Conservation (phyloP, 495 filamentous ascomycete genomes). For the Daldinia loculata region DNA sequence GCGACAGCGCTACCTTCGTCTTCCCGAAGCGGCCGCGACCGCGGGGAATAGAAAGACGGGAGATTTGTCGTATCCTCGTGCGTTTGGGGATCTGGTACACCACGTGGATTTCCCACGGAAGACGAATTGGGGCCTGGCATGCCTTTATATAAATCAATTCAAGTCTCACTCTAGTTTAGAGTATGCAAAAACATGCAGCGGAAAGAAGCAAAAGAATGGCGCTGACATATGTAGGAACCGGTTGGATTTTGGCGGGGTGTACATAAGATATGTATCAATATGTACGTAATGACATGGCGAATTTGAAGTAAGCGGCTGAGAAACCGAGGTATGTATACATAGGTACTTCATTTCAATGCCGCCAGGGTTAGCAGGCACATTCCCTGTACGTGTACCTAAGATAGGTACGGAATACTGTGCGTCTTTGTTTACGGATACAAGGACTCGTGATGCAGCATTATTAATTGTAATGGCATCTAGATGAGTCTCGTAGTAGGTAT, state of each 20-base stretch:
- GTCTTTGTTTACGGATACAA: too few species aligned
- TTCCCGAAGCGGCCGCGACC: slow-evolving; percentile 39
- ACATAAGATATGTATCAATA: neutral
- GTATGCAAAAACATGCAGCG: neutral
- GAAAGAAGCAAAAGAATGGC: slow-evolving; percentile 9
- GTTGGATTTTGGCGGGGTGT: neutral
- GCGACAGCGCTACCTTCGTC: slow-evolving; percentile 22
- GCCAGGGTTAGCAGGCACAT: too few species aligned
- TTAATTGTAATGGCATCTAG: too few species aligned
- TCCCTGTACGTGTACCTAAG: too few species aligned
- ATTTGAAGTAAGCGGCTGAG: neutral
- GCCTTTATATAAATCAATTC: slow-evolving; percentile 13
- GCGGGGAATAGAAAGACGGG: slow-evolving; percentile 61
- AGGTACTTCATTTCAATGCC: too few species aligned
- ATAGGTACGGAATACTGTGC: too few species aligned
- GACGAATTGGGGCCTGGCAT: slow-evolving; percentile 27
- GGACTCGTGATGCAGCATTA: too few species aligned
- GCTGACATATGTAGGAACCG: neutral
- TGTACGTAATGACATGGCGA: neutral
- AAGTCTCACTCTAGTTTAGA: slow-evolving; percentile 2
- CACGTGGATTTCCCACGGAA: slow-evolving; percentile 3
- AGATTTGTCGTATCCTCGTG: slow-evolving; percentile 47
- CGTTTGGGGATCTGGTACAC: slow-evolving; percentile 12
- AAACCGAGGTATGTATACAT: neutral
- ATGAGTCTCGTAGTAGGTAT: too few species aligned